phyloP scores from a whole-genome alignment of 2,329 filamentous ascomycete genomes.

The Orbilia brochopaga region DNA sequence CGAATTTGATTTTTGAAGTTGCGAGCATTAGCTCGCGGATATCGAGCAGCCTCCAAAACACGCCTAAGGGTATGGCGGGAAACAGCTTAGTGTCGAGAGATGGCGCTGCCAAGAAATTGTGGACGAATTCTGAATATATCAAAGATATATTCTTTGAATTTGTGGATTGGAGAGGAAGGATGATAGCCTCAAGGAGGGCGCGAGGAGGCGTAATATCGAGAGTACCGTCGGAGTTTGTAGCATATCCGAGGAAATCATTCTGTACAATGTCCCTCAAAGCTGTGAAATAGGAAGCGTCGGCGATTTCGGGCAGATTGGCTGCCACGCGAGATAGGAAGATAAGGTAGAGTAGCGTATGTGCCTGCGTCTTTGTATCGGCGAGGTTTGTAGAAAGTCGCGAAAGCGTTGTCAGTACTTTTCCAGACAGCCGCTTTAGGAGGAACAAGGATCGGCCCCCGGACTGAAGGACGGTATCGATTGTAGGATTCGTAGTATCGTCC shows the following conservation, averaged over 20 bases:
- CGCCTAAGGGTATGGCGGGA: conserved; percentile 6
- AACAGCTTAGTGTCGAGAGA: conserved; percentile 24
- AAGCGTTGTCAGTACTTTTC: conserved; percentile 13
- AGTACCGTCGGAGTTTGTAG: not conserved
- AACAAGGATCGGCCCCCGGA: conserved; percentile 7
- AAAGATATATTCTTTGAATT: not conserved
- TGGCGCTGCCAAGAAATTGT: conserved; percentile 25
- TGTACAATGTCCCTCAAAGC: conserved; percentile 1
- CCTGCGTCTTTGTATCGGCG: not conserved
- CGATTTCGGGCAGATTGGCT: conserved; percentile 18
- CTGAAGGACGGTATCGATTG: conserved; percentile 10
- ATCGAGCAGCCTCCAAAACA: conserved; percentile 20
- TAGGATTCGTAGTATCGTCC: not conserved
- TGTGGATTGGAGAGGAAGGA: conserved; percentile 24
- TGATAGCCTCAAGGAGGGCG: conserved; percentile 17
- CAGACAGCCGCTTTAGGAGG: conserved; percentile 17
- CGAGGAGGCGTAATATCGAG: not conserved
- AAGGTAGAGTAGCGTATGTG: conserved; percentile 11
- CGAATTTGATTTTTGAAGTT: conserved; percentile 4
- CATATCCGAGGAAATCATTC: conserved; percentile 12
- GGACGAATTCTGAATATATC: conserved; percentile 24
- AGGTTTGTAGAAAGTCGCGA: conserved; percentile 5
- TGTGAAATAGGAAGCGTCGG: conserved; percentile 27
- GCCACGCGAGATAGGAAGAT: conserved; percentile 19
- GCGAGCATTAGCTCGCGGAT: conserved; percentile 12